phyloP scores from a whole-genome alignment of 2,329 filamentous ascomycete species.

The Venturiaceae sp. region DNA sequence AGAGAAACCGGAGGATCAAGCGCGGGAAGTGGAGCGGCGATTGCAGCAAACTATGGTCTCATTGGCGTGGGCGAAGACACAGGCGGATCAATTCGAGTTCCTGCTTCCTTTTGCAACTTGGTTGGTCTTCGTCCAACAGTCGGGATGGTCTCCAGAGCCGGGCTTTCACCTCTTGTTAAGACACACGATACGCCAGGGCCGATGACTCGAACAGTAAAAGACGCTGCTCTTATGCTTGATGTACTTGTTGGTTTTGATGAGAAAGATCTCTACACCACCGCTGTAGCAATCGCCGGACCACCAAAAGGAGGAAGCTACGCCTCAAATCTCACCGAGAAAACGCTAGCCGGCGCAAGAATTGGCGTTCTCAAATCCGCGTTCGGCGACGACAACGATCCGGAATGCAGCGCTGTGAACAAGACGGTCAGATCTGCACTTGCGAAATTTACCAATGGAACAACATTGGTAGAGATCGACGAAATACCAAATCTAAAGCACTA shows the following conservation, averaged over 20 bases:
- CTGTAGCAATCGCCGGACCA: not conserved
- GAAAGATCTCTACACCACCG: slow-evolving; percentile 2
- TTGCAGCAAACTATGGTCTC: slow-evolving; percentile 16
- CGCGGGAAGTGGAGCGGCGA: slow-evolving; percentile 17
- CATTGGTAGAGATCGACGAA: slow-evolving; percentile 15
- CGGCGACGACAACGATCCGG: slow-evolving; percentile 11
- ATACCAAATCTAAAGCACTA: slow-evolving; percentile 15
- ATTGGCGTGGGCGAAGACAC: slow-evolving; percentile 15
- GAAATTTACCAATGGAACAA: slow-evolving; percentile 11
- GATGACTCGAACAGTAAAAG: slow-evolving; percentile 14
- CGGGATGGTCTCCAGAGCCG: slow-evolving; percentile 16
- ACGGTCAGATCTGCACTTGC: slow-evolving; percentile 11
- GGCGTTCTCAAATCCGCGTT: slow-evolving; percentile 16
- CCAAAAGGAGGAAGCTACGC: slow-evolving; percentile 4
- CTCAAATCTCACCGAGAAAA: not conserved
- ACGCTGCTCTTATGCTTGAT: slow-evolving; percentile 16
- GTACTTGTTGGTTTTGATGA: slow-evolving; percentile 11
- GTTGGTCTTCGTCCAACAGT: slow-evolving; percentile 18
- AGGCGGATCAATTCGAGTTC: slow-evolving; percentile 16
- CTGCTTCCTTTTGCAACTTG: slow-evolving; percentile 16
- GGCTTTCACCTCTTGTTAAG: slow-evolving; percentile 14
- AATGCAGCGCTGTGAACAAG: slow-evolving; percentile 10
- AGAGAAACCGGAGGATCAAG: slow-evolving; percentile 19
- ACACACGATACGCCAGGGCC: slow-evolving; percentile 17
- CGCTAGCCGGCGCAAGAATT: slow-evolving; percentile 3